Evolutionary conservation across 768 basidiomycete species (phyloP), one percentile per base, ranked within the genome.

Genomic region (Scleroderma citrinum): DNA sequence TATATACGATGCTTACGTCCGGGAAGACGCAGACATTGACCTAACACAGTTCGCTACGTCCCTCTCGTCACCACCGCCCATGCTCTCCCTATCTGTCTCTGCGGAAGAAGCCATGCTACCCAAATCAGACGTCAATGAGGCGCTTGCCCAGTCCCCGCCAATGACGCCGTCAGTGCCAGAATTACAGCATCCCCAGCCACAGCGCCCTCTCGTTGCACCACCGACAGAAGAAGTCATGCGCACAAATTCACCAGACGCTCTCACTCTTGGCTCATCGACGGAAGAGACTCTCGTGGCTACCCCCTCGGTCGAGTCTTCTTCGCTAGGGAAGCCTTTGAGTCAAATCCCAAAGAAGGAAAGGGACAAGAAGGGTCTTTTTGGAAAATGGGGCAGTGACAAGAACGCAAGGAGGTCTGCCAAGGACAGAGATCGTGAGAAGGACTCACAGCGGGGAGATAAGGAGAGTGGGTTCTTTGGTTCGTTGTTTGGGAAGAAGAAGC

Each of bases 401-500:
- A 69, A 69, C 32, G 69, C 71, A 44, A 87, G 83, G 69, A 85
- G 81, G 57, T 67, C 60, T 68, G 76, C 63, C 56, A 72, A 68
- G 49, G 70, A 66, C 53, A 71, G 66, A 54, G 76, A 71, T 53
- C 70, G 61, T 45, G 76, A 78, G 57, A 77, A 76, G 62, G 76
- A 79, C 53, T 72, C 45, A 16, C 67, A 64, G 43, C 60, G 65
- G 19, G 44, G 79, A 59, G 75, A 75, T 52, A 74, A 76, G 55
- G 85, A 87, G n/a, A 70, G 80, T 17, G 77, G 92, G 2, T 96
- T 97, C 73, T 92, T 98, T 56, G 92, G 92, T 2, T 91, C 90
- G 11, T 73, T 97, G 3, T 97, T 97, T 64, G 76, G 84, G 55
- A 83, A 79, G 64, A 92, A 89, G 76, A 96, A 93, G 76, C 83